phyloP scores from a whole-genome alignment of 2,329 filamentous ascomycete genomes.

The Phialocephala sp. region DNA sequence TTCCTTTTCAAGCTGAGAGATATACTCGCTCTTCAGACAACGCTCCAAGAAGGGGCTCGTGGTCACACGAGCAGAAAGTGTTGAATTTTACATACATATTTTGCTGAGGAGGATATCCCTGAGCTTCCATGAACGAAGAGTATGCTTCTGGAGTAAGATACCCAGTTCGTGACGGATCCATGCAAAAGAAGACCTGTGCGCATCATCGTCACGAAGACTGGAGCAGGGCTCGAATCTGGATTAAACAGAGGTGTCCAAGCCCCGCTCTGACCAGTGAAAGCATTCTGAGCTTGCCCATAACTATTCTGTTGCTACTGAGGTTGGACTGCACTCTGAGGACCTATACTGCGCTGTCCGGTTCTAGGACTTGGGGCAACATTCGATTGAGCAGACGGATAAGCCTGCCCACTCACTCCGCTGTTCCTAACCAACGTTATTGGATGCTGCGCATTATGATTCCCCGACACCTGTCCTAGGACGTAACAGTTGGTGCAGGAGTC shows the following conservation, averaged over 20 bases:
- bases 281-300: constrained; percentile 2
- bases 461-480: neutral
- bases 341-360: no score
- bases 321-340: no score
- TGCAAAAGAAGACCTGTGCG: constrained; percentile 12
- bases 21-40: neutral
- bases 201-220: constrained; percentile 17
- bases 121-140: constrained; percentile 18
- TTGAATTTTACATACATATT: constrained; percentile 19
- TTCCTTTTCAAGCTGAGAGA: neutral
- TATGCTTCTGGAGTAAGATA: constrained; percentile 19
- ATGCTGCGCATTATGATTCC: no score
- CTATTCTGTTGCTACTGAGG: no score
- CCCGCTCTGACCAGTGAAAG: no score
- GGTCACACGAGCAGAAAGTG: neutral
- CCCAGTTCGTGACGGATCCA: constrained; percentile 16
- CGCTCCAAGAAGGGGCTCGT: constrained; percentile 5
- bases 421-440: constrained; percentile 3
- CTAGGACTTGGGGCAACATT: no score
- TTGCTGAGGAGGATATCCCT: constrained; percentile 17
- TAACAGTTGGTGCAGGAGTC: constrained; percentile 11
- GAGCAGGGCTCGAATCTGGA: constrained; percentile 11
- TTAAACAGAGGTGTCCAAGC: constrained; percentile 11
- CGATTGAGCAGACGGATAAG: no score
- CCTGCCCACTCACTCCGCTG: constrained; percentile 2